Evolutionary conservation across 495 filamentous ascomycete species (phyloP).

Genomic region (Penicillium riverlandense): DNA sequence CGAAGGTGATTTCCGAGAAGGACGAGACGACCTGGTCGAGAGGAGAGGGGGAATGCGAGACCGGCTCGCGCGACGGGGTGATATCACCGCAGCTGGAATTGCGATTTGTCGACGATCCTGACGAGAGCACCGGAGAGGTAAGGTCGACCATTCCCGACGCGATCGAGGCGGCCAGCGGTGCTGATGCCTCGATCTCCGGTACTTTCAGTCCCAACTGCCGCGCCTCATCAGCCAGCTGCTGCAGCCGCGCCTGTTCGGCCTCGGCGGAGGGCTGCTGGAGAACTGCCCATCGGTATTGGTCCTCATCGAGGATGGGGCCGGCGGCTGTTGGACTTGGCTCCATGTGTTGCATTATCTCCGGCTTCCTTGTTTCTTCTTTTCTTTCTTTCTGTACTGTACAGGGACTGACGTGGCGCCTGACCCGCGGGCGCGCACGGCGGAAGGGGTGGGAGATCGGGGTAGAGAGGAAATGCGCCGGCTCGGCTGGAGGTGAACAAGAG

Average conservation of each 20-base stretch:
- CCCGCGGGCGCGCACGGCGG: conserved; percentile 20
- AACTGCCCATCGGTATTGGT: conserved; percentile 33
- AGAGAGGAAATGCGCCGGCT: neutral
- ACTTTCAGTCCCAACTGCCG: conserved; percentile 31
- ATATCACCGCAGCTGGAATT: conserved; percentile 24
- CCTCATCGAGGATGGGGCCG: conserved; percentile 21
- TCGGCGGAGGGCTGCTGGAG: conserved; percentile 28
- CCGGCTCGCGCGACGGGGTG: conserved; percentile 20
- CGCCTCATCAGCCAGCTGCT: conserved; percentile 32
- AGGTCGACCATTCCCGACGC: conserved; percentile 32
- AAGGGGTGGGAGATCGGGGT: conserved; percentile 1
- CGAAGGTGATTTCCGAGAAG: conserved; percentile 30
- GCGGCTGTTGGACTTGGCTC: neutral
- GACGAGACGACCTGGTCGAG: conserved; percentile 27
- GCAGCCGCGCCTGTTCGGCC: conserved; percentile 28
- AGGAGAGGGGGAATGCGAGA: conserved; percentile 8
- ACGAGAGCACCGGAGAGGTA: conserved; percentile 30
- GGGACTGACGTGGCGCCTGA: conserved; percentile 10
- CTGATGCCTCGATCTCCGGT: conserved; percentile 30
- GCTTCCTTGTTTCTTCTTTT: too few species aligned
- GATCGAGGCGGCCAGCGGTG: conserved; percentile 34
- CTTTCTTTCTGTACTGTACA: neutral
- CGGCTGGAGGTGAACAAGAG: neutral
- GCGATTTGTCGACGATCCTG: conserved; percentile 32
- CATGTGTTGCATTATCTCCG: conserved; percentile 6